These are phyloP conservation scores for Pseudonectria buxi DNA, from an alignment of 2,329 filamentous ascomycete genomes.

Conservation along the genomic window DNA sequence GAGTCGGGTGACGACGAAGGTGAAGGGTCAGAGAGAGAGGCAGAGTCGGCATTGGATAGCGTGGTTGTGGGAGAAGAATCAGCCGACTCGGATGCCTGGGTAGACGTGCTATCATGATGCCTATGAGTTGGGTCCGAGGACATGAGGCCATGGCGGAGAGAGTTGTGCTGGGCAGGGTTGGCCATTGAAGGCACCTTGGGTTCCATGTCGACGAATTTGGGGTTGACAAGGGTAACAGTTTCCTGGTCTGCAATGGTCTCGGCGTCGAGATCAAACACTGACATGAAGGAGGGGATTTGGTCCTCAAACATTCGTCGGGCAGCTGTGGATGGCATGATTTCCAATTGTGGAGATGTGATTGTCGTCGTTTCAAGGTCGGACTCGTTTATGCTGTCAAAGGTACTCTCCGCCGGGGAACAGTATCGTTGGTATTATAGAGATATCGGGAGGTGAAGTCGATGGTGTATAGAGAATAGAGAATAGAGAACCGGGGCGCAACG, in stretches of 20 bases:
- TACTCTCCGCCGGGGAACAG: slow-evolving; percentile 17
- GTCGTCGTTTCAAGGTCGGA: slow-evolving; percentile 2
- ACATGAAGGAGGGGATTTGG: slow-evolving; percentile 70
- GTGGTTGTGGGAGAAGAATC: slow-evolving; percentile 95
- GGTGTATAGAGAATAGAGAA: slow-evolving; percentile 7
- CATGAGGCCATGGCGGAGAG: slow-evolving; percentile 34
- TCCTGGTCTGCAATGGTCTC: slow-evolving; percentile 48
- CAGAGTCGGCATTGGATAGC: slow-evolving; percentile 85
- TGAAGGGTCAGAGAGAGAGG: slow-evolving; percentile 81
- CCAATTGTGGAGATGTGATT: slow-evolving; percentile 4
- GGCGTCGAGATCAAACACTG: slow-evolving; percentile 61
- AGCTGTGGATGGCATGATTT: slow-evolving; percentile 56
- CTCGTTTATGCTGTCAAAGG: slow-evolving; percentile 7
- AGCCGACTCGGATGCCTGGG: slow-evolving; percentile 72
- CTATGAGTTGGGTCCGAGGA: slow-evolving; percentile 52
- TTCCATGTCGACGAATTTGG: slow-evolving; percentile 45
- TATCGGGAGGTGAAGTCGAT: slow-evolving; percentile 11
- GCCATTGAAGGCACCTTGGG: slow-evolving; percentile 31
- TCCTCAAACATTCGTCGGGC: slow-evolving; percentile 58
- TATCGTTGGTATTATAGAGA: slow-evolving; percentile 15
- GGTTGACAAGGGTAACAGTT: slow-evolving; percentile 47
- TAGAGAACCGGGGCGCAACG: slow-evolving; percentile 4
- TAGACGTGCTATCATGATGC: slow-evolving; percentile 71
- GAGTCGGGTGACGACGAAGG: slow-evolving; percentile 91
- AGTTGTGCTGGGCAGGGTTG: slow-evolving; percentile 30